Percentiles rank a stretch among this genome's conserved stretches.
These are phyloP conservation scores for Vitis hybrid DNA, from an alignment of 177 flowering plant genomes.

Conservation along the genomic window DNA sequence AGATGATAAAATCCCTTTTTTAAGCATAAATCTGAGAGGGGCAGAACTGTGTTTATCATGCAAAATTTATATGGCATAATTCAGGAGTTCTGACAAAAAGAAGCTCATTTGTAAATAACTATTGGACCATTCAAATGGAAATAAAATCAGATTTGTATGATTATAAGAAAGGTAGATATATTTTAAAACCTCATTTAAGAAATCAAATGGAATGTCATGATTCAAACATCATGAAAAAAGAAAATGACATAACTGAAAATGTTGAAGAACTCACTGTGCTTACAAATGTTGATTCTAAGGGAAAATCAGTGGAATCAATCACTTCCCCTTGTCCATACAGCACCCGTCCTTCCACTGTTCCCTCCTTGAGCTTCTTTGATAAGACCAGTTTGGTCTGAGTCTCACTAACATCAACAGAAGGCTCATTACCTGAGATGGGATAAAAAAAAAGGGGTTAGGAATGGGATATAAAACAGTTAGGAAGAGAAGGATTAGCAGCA, in stretches of 20 bases:
- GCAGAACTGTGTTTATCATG: no score
- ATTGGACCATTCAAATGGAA: no score
- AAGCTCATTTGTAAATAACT: no score
- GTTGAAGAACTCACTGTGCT: constrained; percentile 18
- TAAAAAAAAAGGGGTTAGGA: no score
- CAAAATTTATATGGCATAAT: no score
- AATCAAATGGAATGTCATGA: no score
- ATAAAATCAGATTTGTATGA: not conserved
- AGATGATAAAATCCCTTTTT: no score
- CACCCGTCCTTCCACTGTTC: constrained; percentile 14
- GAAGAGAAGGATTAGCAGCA: not conserved
- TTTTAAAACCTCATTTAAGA: no score
- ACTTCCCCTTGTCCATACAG: constrained; percentile 14
- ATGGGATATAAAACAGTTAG: not conserved
- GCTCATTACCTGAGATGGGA: constrained; percentile 9
- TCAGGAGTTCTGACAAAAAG: no score
- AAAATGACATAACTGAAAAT: not conserved
- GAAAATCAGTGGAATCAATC: not conserved
- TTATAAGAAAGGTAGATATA: no score
- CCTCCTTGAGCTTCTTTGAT: constrained; percentile 11
- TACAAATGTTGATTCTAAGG: constrained; percentile 10
- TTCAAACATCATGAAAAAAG: no score
- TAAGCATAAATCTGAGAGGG: no score
- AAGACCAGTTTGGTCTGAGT: constrained; percentile 15
- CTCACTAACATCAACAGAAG: not conserved